Evolutionary conservation across 495 filamentous ascomycete genomes (phyloP), one percentile per base, ranked within the genome.

Genomic region (Penicillium samsonianum): DNA sequence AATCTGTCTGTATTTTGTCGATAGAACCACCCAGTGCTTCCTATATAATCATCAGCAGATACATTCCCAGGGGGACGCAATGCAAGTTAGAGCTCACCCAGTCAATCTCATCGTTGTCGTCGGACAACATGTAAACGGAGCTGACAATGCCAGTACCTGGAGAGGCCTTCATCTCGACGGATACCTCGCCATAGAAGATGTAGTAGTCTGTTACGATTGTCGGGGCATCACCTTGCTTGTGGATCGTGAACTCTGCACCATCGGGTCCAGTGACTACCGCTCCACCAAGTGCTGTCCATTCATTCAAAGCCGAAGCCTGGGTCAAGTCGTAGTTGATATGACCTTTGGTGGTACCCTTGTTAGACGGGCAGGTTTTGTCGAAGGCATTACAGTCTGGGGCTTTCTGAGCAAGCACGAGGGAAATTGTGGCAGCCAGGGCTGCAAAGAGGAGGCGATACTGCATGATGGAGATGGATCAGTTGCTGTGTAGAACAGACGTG

Each of bases 101-200:
- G 17, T 30, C 25, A 16, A 47, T 47, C 8, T 47, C 44, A 14
- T 47, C 44, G 5, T 47, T 30, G 25, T 16, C n/a, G 2, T 47
- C 44, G 5, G 44, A 30, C n/a, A 47, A 8, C 44, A 30, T 30
- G 3, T 19, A 30, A 1, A 47, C 26, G n/a, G n/a, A 47, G 44
- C 44, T 47, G 16, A 47, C n/a, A 47, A 47, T 47, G 2, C 44
- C 44, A 28, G 16, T 47, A 26, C 44, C 26, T 0, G 44, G 3
- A 3, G 44, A 47, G 3, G 44, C 44, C 16, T 47, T 47, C 44
- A 47, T 47, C 16, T 47, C 44, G 19, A 47, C 44, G 10, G 44
- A 47, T 0, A 47, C n/a, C 10, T 47, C 44, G 1, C 44, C 44
- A 26, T 47, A 47, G n/a, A 47, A 28, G 23, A 47, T 48, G 45